Evolutionary conservation across 2,329 filamentous ascomycete genomes (phyloP).

Genomic region (Beauveria pseudobassiana): DNA sequence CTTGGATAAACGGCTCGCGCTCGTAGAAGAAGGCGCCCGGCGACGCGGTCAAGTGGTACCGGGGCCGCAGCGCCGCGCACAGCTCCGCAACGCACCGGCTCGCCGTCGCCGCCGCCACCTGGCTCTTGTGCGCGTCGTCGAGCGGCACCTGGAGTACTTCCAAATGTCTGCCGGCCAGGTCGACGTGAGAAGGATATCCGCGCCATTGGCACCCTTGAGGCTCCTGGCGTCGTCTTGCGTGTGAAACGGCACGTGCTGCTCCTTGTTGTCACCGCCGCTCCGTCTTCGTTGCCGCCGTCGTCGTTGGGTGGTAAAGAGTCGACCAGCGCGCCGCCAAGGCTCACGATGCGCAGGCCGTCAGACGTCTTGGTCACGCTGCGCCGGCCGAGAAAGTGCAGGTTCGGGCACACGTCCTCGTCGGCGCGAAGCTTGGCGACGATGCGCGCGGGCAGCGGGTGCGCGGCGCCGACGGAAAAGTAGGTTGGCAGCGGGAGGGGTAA

Average conservation of each 20-base stretch:
- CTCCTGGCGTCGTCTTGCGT: constrained; percentile 68
- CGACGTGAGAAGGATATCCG: constrained; percentile 81
- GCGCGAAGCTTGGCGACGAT: constrained; percentile 68
- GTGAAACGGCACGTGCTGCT: constrained; percentile 71
- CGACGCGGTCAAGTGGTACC: constrained; percentile 78
- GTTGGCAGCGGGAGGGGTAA: constrained; percentile 72
- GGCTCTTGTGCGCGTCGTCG: constrained; percentile 42
- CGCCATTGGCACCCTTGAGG: constrained; percentile 66
- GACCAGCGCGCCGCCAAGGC: constrained; percentile 67
- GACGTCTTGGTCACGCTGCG: constrained; percentile 81
- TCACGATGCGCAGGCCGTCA: constrained; percentile 81
- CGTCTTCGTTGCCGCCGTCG: not conserved
- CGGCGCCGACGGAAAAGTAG: constrained; percentile 81
- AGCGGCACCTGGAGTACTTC: constrained; percentile 56
- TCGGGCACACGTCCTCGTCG: constrained; percentile 73
- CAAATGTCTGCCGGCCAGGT: constrained; percentile 75
- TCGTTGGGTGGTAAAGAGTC: too few species aligned
- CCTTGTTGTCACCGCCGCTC: constrained; percentile 35
- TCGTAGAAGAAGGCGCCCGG: constrained; percentile 67
- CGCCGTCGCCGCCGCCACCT: constrained; percentile 44
- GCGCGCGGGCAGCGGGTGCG: constrained; percentile 58
- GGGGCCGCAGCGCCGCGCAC: constrained; percentile 72
- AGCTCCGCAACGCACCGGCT: constrained; percentile 71
- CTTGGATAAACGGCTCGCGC: constrained; percentile 84
- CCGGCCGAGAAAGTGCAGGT: constrained; percentile 84